A percentile compares a stretch with the other conserved stretches of the same genome.
Evolutionary conservation across 192 early-diverging fungal genomes (phyloP).

Genomic region (Coemansia sp.): DNA sequence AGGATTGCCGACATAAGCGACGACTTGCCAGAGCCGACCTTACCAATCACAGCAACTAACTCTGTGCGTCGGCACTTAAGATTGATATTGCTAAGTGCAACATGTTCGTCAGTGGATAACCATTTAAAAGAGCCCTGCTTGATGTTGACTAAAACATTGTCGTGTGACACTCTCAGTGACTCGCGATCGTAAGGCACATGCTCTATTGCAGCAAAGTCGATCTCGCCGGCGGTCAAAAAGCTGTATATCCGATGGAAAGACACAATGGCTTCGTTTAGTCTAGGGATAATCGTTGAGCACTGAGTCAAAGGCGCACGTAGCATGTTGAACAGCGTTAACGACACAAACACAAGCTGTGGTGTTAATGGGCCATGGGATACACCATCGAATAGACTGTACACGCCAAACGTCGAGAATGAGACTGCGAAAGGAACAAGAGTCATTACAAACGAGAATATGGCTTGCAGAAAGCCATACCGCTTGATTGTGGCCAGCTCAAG

Average conservation of each 20-base stretch:
- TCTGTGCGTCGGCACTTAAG: constrained; percentile 46
- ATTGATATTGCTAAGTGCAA: constrained; percentile 42
- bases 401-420: constrained; percentile 47
- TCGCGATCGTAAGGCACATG: constrained; percentile 43
- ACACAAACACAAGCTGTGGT: constrained; percentile 50
- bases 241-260: constrained; percentile 35
- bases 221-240: constrained; percentile 42
- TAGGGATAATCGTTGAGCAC: constrained; percentile 30
- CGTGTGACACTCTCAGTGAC: constrained; percentile 4
- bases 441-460: constrained; percentile 37
- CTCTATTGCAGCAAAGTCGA: constrained; percentile 34
- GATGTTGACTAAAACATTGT: constrained; percentile 36
- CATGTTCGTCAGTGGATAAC: constrained; percentile 30
- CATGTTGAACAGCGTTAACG: constrained; percentile 52
- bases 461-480: constrained; percentile 34
- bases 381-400: constrained; percentile 38
- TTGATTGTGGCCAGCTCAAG: constrained; percentile 47
- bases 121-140: constrained; percentile 55
- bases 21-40: constrained; percentile 67
- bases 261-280: constrained; percentile 39
- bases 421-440: constrained; percentile 47
- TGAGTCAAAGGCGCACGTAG: constrained; percentile 42
- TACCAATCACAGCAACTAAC: constrained; percentile 61
- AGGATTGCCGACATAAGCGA: constrained; percentile 61
- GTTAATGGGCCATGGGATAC: constrained; percentile 48